A percentile compares a stretch with the other conserved stretches of the same genome.
Conservation (phyloP, 257 asterid genomes). For the Penstemon newberryi region DNA sequence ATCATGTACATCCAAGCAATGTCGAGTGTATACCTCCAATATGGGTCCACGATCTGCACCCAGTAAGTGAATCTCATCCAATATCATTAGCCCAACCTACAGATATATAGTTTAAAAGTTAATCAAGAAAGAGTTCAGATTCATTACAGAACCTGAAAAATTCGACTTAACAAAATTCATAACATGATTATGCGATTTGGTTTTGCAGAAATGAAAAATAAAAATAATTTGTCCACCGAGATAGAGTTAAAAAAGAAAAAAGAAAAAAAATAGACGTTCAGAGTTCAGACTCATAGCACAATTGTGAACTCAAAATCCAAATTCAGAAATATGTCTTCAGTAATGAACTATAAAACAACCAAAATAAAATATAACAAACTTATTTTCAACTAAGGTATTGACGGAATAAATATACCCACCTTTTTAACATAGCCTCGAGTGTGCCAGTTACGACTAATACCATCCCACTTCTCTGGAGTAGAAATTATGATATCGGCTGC, state of each 20-base stretch:
- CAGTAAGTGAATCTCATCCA: slow-evolving; percentile 97
- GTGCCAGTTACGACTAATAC: slow-evolving; percentile 98
- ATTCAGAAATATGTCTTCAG: slow-evolving; percentile 9
- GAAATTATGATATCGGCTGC: slow-evolving; percentile 91
- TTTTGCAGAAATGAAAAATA: neutral
- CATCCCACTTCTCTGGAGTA: slow-evolving; percentile 99
- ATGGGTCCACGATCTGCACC: slow-evolving; percentile 99
- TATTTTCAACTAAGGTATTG: slow-evolving; percentile 19
- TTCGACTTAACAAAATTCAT: neutral
- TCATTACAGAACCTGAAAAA: slow-evolving; percentile 21
- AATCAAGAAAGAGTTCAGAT: slow-evolving; percentile 20
- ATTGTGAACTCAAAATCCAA: slow-evolving; percentile 18
- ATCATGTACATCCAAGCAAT: slow-evolving; percentile 21
- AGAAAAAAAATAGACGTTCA: slow-evolving; percentile 1
- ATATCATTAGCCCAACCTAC: slow-evolving; percentile 93
- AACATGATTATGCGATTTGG: neutral
- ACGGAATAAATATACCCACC: slow-evolving; percentile 41
- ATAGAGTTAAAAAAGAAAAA: neutral
- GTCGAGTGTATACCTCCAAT: slow-evolving; percentile 68
- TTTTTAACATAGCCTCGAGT: slow-evolving; percentile 86
- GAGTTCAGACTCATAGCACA: slow-evolving; percentile 13
- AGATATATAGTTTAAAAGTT: slow-evolving; percentile 15
- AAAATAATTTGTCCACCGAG: neutral
- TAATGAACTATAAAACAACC: slow-evolving; percentile 15
- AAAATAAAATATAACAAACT: slow-evolving; percentile 12